A percentile compares a stretch with the other conserved stretches of the same genome.
Evolutionary conservation across 257 asterid species (phyloP).

Genomic region (Lavandula angustifolia): DNA sequence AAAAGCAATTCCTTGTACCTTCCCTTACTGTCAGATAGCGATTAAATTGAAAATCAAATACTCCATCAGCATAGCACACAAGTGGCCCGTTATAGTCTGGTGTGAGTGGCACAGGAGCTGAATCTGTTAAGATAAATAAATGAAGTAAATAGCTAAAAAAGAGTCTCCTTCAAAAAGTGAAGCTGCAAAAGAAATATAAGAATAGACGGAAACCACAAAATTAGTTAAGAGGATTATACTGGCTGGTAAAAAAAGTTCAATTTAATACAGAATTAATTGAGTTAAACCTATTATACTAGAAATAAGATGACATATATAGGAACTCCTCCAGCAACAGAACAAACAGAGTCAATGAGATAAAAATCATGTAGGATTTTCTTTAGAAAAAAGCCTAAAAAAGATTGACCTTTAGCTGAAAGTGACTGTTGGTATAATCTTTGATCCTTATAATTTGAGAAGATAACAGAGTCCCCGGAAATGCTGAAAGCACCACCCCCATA

Average conservation of each 20-base stretch:
- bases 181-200: not conserved
- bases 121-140: conserved; percentile 49
- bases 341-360: not conserved
- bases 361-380: conserved; percentile 1
- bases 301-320: too few species aligned
- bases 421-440: conserved; percentile 82
- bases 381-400: conserved; percentile 11
- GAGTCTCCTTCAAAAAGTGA: conserved; percentile 21
- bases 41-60: conserved; percentile 71
- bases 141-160: conserved; percentile 15
- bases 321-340: too few species aligned
- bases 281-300: too few species aligned
- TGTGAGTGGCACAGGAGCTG: conserved; percentile 80
- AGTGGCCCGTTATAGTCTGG: conserved; percentile 76
- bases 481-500: conserved; percentile 93
- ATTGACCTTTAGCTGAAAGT: conserved; percentile 57
- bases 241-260: too few species aligned
- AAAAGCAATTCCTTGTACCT: conserved; percentile 49
- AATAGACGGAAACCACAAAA: not conserved
- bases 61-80: conserved; percentile 92
- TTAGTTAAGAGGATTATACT: not conserved
- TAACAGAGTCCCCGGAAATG: conserved; percentile 56
- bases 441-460: conserved; percentile 89
- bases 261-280: too few species aligned
- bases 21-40: conserved; percentile 80